These are phyloP conservation scores for Colletotrichum musae DNA, from an alignment of 2,329 filamentous ascomycete genomes.

Conservation along the genomic window DNA sequence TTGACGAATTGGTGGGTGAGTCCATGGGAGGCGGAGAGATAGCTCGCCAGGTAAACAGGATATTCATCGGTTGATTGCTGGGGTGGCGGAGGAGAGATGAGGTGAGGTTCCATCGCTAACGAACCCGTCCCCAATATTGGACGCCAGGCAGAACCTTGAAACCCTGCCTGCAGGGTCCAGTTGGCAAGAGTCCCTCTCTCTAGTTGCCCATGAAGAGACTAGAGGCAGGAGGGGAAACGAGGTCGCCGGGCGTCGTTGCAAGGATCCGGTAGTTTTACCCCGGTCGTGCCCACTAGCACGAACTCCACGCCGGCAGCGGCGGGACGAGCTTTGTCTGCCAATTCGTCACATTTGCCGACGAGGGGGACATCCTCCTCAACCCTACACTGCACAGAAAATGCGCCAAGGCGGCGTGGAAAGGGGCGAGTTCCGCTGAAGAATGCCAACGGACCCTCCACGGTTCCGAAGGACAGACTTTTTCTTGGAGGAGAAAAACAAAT, in stretches of 20 bases:
- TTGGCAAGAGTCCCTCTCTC: background rate
- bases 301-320: conserved; percentile 19
- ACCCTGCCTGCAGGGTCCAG: conserved; percentile 1
- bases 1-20: background rate
- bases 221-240: background rate
- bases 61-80: background rate
- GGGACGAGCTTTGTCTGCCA: conserved; percentile 14
- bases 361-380: background rate
- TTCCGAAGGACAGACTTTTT: background rate
- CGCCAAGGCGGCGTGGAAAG: conserved; percentile 12
- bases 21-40: background rate
- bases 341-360: background rate
- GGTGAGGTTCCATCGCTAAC: conserved; percentile 18
- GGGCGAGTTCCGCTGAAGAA: conserved; percentile 14
- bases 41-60: background rate
- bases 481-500: background rate
- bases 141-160: background rate
- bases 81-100: conserved; percentile 5
- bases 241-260: conserved; percentile 13
- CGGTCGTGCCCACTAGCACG: conserved; percentile 25
- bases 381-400: background rate
- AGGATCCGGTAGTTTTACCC: conserved; percentile 28
- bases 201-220: background rate
- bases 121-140: background rate
- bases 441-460: background rate